A percentile compares a stretch with the other conserved stretches of the same genome.
phyloP scores from a whole-genome alignment of 2,329 filamentous ascomycete genomes.

The Calonectria hawksworthii region DNA sequence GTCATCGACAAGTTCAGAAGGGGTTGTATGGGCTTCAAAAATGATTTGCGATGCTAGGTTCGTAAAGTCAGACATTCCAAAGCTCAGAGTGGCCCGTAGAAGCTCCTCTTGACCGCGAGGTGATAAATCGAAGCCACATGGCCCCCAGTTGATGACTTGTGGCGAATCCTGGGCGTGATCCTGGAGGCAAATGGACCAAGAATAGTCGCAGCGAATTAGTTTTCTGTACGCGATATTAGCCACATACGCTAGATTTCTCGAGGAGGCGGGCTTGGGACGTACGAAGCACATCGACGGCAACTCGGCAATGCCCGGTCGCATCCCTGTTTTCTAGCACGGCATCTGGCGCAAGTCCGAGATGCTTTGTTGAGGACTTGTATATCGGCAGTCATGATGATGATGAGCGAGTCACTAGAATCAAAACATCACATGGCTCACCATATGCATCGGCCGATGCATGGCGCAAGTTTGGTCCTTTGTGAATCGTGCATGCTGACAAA shows the following conservation, averaged over 20 bases:
- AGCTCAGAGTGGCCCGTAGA: background rate
- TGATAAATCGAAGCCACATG: conserved; percentile 2
- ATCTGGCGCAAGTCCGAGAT: background rate
- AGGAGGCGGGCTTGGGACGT: background rate
- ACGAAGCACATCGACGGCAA: conserved; percentile 5
- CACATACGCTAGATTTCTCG: background rate
- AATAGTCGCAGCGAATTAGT: background rate
- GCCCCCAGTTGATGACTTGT: background rate
- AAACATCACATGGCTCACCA: background rate
- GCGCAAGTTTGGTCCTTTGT: background rate
- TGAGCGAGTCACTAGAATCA: background rate
- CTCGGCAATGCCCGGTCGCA: background rate
- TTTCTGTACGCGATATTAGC: background rate
- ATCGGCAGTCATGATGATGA: background rate
- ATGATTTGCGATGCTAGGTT: background rate
- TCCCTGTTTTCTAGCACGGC: background rate
- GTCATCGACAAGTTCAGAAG: background rate
- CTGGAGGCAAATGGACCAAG: background rate
- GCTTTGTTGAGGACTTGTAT: background rate
- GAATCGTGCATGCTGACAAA: background rate
- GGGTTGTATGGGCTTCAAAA: background rate
- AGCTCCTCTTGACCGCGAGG: background rate
- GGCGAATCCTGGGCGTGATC: background rate
- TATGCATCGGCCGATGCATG: conserved; percentile 11
- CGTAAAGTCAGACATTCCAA: background rate